Percentiles rank a stretch among this genome's conserved stretches.
Evolutionary conservation across 2,329 filamentous ascomycete genomes (phyloP).

Genomic region (Stemphylium vesicarium): DNA sequence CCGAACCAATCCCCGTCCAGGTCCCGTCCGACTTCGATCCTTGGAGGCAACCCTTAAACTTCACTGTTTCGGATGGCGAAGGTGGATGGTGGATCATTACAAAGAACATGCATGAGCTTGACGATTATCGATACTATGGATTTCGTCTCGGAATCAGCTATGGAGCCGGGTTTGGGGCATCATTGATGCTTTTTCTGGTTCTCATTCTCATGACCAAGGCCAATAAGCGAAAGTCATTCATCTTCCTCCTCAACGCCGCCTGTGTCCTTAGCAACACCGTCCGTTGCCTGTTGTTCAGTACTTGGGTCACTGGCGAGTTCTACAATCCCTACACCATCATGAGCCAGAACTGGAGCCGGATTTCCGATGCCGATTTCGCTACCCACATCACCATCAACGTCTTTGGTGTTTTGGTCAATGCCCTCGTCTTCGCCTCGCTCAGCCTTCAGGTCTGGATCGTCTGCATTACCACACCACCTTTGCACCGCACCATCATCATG

Average conservation of each 20-base stretch:
- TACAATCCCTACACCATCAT: constrained; percentile 67
- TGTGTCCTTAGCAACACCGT: constrained; percentile 67
- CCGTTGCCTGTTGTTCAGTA: constrained; percentile 63
- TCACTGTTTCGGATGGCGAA: constrained; percentile 54
- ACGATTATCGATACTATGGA: constrained; percentile 56
- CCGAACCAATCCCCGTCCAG: background rate
- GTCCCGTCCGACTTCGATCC: constrained; percentile 54
- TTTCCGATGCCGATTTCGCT: constrained; percentile 55
- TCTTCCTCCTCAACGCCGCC: constrained; percentile 70
- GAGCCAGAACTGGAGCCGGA: constrained; percentile 59
- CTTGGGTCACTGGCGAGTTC: constrained; percentile 68
- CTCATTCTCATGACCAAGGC: constrained; percentile 71
- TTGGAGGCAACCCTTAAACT: constrained; percentile 58
- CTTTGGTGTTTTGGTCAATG: constrained; percentile 60
- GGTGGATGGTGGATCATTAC: constrained; percentile 35
- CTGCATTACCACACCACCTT: constrained; percentile 56
- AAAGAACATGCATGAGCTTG: constrained; percentile 52
- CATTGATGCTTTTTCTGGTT: constrained; percentile 68
- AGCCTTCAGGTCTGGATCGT: constrained; percentile 69
- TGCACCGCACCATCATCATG: constrained; percentile 56
- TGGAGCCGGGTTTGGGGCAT: constrained; percentile 73
- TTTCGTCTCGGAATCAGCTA: constrained; percentile 66
- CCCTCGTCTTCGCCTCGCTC: constrained; percentile 64
- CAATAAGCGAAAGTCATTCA: constrained; percentile 67
- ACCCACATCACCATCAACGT: constrained; percentile 58